Base-by-base conservation (phyloP, 2,329 filamentous ascomycete species). In the Cladosporium sp. region DNA sequence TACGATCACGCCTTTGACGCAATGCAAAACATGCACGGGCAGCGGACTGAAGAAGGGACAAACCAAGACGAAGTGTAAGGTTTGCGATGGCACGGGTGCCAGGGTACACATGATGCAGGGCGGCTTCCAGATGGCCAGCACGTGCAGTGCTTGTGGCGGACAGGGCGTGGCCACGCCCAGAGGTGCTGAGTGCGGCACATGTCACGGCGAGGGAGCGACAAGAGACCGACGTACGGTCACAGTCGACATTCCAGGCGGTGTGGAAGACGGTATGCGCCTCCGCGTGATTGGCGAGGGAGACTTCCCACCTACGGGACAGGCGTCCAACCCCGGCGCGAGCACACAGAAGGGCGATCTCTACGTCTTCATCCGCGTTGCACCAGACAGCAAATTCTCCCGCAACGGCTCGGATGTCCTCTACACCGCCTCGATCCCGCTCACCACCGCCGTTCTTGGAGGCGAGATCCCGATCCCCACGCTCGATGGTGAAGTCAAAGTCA, bases 251-350 rank as follows among this genome's bases (percentile, higher is more conserved):
- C 93, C 93, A 1, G 90, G 87, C 18, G 93, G 93, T 58, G 90
- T 98, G 32, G 93, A 97, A 68, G 92, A 98, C 68, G 91, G 92
- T 52, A 97, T 97, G 92, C 83, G 89, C 53, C 74, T 98, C 63
- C 81, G 89, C 49, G 81, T 98, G 28, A 82, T 84, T 54, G 87
- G 87, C 22, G 90, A 95, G 66, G 93, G 93, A 59, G 92, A 98
- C 66, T 85, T 89, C 13, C 86, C 93, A 18, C 77, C 84, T 8
- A 92, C 88, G 19, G 89, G 89, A 42, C 79, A 83, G 19, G 76
- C 82, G 13, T 78, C 81, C 32, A 81, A 84, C 42, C 76, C 83
- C 28, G 80, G 82, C 54, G 74, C 78, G 9, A 80, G 81, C 56
- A 82, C 81, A n/a, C 77, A 85, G 62, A 84, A 82, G 41, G 93